Conservation (phyloP, 345 rosid species). For the Durio zibethinus region DNA sequence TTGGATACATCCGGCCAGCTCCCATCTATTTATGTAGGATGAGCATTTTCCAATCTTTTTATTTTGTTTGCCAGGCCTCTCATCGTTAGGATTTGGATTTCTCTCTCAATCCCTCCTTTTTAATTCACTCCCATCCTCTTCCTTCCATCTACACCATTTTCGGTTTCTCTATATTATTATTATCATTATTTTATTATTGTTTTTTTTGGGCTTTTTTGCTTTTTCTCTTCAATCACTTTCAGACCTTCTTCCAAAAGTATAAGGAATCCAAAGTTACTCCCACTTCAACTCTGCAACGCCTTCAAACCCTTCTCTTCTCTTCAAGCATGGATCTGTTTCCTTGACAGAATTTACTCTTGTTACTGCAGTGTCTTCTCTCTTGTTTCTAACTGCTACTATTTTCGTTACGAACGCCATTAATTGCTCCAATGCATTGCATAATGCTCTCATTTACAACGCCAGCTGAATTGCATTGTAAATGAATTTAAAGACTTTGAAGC, state of each 20-base stretch:
- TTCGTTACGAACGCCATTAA: neutral
- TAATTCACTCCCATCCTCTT: neutral
- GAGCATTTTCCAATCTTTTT: neutral
- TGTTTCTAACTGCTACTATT: neutral
- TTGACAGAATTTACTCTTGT: neutral
- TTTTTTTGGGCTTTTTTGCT: neutral
- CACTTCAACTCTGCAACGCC: neutral
- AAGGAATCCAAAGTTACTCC: neutral
- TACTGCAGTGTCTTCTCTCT: neutral
- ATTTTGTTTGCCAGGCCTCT: neutral
- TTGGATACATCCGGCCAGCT: no score
- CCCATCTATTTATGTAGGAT: neutral
- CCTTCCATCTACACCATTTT: neutral
- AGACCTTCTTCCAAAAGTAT: neutral
- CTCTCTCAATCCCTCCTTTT: neutral
- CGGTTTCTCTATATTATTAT: neutral
- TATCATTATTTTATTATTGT: no score
- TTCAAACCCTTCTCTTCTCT: neutral
- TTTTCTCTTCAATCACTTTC: neutral
- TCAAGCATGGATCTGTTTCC: constrained; percentile 9
- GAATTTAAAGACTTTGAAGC: constrained; percentile 25
- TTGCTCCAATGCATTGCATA: constrained; percentile 10
- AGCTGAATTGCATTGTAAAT: constrained; percentile 24
- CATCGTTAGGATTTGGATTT: neutral
- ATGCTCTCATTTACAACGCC: constrained; percentile 11